Conservation (phyloP, 441 rosid genomes). For the Euphorbia celastroides region DNA sequence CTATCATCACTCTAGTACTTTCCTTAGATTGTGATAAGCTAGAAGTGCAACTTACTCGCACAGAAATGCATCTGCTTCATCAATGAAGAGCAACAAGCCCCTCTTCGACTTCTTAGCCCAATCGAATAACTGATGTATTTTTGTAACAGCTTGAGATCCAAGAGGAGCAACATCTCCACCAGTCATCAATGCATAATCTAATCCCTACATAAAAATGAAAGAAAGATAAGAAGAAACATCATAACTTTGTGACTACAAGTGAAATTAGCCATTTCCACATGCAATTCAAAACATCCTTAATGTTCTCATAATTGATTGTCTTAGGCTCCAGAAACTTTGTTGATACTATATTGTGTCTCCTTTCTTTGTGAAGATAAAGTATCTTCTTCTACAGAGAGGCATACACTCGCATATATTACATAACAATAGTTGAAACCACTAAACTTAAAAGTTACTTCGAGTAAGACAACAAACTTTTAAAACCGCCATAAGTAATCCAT, state of each 20-base stretch:
- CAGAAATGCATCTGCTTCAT: slow-evolving; percentile 90
- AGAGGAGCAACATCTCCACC: slow-evolving; percentile 99
- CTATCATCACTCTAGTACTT: no score
- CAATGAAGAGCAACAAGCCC: slow-evolving; percentile 82
- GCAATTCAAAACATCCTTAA: neutral
- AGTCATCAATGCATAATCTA: slow-evolving; percentile 96
- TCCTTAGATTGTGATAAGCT: neutral
- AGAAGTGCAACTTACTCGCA: slow-evolving; percentile 71
- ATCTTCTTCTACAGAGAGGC: neutral
- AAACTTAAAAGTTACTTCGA: neutral
- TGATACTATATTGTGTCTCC: neutral
- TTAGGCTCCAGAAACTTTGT: neutral
- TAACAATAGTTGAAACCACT: neutral
- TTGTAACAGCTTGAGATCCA: slow-evolving; percentile 96
- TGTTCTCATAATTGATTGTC: slow-evolving; percentile 1
- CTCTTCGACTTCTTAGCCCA: slow-evolving; percentile 90
- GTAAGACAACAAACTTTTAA: neutral
- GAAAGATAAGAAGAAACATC: neutral
- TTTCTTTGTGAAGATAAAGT: neutral
- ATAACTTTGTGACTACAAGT: neutral
- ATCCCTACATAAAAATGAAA: slow-evolving; percentile 47
- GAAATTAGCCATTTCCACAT: neutral
- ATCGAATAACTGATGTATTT: slow-evolving; percentile 92
- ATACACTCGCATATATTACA: neutral
- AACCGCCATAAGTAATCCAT: neutral